A percentile compares a stretch with the other conserved stretches of the same genome.
These are phyloP conservation scores for Dictyostelium firmibasis DNA, from an alignment of 78 protist species.

Conservation along the genomic window DNA sequence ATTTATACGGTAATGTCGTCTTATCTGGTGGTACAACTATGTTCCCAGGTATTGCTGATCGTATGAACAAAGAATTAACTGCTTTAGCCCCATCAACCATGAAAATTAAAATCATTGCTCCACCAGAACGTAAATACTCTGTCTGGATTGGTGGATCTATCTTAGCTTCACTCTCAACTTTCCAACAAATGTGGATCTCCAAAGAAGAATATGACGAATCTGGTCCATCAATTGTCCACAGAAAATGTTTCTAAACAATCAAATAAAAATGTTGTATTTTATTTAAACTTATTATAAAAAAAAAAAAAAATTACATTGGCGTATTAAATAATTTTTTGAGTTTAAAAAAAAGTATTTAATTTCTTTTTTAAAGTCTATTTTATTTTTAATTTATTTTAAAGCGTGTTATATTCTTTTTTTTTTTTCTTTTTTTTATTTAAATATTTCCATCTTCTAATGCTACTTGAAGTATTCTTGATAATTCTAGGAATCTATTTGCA, in stretches of 20 bases:
- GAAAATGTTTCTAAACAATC: constrained; percentile 93
- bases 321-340: too few relatives aligned
- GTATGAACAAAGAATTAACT: constrained; percentile 85
- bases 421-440: neutral
- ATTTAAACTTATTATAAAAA: too few relatives aligned
- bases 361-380: too few relatives aligned
- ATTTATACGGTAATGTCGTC: too few relatives aligned
- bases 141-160: constrained; percentile 96
- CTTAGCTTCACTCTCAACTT: constrained; percentile 88
- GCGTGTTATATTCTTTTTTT: neutral
- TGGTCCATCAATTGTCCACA: constrained; percentile 95
- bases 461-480: constrained; percentile 49
- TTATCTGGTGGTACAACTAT: constrained; percentile 97
- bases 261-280: too few relatives aligned
- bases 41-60: constrained; percentile 93
- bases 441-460: constrained; percentile 35
- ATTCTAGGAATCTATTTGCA: constrained; percentile 50
- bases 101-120: constrained; percentile 96
- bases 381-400: too few relatives aligned
- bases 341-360: too few relatives aligned
- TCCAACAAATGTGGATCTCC: constrained; percentile 95
- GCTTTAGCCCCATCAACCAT: constrained; percentile 93
- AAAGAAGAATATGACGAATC: constrained; percentile 93
- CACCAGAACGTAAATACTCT: constrained; percentile 90
- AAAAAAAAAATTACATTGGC: too few relatives aligned